Percentiles rank a stretch among this genome's conserved stretches.
phyloP scores from a whole-genome alignment of 495 filamentous ascomycete genomes.

The Coniosporium apollinis region DNA sequence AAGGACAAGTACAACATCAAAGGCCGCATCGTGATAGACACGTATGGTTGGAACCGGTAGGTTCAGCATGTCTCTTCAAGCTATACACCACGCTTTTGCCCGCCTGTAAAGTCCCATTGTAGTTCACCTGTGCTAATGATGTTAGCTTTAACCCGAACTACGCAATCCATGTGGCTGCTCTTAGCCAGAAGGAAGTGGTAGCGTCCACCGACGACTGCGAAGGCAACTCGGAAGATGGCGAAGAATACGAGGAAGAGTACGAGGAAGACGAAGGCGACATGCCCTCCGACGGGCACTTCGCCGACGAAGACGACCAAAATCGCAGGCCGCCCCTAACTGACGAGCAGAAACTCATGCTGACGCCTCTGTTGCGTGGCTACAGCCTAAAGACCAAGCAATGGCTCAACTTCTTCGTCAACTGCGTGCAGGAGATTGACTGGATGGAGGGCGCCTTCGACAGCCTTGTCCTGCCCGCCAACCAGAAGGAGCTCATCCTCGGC shows the following conservation, averaged over 20 bases:
- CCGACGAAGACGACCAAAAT: slow-evolving; percentile 19
- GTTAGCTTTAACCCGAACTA: slow-evolving; percentile 26
- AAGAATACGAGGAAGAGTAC: slow-evolving; percentile 13
- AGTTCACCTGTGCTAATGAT: too few species aligned
- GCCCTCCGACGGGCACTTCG: slow-evolving; percentile 23
- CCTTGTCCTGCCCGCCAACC: slow-evolving; percentile 26
- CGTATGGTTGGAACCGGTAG: slow-evolving; percentile 26
- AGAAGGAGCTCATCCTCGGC: slow-evolving; percentile 35
- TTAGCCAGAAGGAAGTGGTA: slow-evolving; percentile 14
- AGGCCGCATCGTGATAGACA: slow-evolving; percentile 39
- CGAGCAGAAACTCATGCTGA: slow-evolving; percentile 24
- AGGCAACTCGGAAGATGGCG: slow-evolving; percentile 7
- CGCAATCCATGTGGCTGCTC: slow-evolving; percentile 14
- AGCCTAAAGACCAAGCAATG: slow-evolving; percentile 30
- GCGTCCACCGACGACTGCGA: slow-evolving; percentile 1
- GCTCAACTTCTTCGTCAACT: slow-evolving; percentile 27
- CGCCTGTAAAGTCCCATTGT: too few species aligned
- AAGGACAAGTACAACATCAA: slow-evolving; percentile 33
- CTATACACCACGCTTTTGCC: too few species aligned
- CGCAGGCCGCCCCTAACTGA: slow-evolving; percentile 14
- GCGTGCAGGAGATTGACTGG: slow-evolving; percentile 26
- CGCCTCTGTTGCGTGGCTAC: slow-evolving; percentile 26
- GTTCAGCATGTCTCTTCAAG: too few species aligned
- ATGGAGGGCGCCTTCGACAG: slow-evolving; percentile 27
- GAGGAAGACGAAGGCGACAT: slow-evolving; percentile 20